Evolutionary conservation across 768 basidiomycete species (phyloP), one percentile per base, ranked within the genome.

Genomic region (Xerocomus brunneocitrinus): DNA sequence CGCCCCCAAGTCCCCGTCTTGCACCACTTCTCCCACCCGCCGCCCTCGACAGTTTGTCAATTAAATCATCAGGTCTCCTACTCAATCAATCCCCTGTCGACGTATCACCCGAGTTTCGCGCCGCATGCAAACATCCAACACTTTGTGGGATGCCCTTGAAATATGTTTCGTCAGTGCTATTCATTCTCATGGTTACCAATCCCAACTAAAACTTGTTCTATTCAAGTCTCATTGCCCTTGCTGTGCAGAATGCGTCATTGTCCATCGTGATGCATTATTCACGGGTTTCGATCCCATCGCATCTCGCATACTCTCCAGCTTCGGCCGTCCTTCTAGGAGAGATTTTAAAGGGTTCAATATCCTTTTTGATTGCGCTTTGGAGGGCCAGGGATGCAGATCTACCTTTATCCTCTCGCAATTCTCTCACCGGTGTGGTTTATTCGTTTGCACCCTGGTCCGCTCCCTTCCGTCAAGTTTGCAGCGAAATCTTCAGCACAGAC

Each of bases 261-360:
- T 94, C 94, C 49, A 93, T 99, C 65, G 91, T 98, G 59, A 95
- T 99, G 91, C 94, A 98, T 76, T 91, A 98, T 72, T 98, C 97
- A n/a, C 84, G 97, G 55, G 87, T 93, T 53, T 89, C 90, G 3
- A 89, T 82, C 0, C 82, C 91, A 8, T 74, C 87, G 2, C 75
- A 85, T 39, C 78, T 87, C 31, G 76, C 90, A 2, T 99, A 99
- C 71, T 97, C 91, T 1, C 92, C 97, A 1, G 94, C 95, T 2
- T 80, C 91, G 1, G 97, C 97, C 24, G 94, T 99, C 27, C 81
- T 99, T 31, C 74, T 98, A 60, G 95, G 94, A 71, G 97, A 99
- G 73, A 73, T 98, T 32, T 76, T 98, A 53, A 99, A 99, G 68
- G 91, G 94, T 51, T 75, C 82, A 27, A 95, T 99, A 72, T 98